phyloP scores from a whole-genome alignment of 306 rosid species.

The Calophaca sinica region DNA sequence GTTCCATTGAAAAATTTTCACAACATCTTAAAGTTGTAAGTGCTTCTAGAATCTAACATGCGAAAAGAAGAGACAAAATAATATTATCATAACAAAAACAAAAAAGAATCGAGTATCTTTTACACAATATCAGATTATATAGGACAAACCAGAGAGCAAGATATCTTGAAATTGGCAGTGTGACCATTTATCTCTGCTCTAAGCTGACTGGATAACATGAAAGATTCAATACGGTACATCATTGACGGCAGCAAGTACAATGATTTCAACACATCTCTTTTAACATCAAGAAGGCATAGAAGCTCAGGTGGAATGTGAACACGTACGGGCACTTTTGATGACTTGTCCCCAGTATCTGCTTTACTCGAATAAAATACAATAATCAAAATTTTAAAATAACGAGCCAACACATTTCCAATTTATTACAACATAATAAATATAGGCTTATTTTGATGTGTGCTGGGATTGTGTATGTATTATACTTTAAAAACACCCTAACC shows the following conservation, averaged over 20 bases:
- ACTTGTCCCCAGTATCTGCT: conserved; percentile 58
- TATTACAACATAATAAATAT: conserved; percentile 8
- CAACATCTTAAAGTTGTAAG: conserved; percentile 81
- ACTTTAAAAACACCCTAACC: background rate
- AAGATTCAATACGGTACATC: conserved; percentile 83
- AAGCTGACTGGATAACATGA: conserved; percentile 91
- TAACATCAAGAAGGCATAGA: conserved; percentile 61
- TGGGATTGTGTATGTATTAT: background rate
- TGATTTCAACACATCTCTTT: conserved; percentile 69
- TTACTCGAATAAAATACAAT: conserved; percentile 41
- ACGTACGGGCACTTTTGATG: conserved; percentile 53
- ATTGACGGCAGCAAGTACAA: conserved; percentile 83
- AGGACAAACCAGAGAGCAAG: conserved; percentile 74
- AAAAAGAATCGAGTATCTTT: conserved; percentile 22
- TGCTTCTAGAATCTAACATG: conserved; percentile 81
- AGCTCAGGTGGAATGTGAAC: conserved; percentile 95
- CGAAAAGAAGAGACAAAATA: conserved; percentile 39
- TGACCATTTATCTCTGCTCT: conserved; percentile 71
- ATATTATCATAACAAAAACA: conserved; percentile 27
- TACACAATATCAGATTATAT: conserved; percentile 26
- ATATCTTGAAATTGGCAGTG: conserved; percentile 53
- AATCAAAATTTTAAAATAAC: conserved; percentile 3
- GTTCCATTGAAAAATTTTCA: conserved; percentile 89
- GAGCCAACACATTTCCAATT: background rate
- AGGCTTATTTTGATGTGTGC: background rate